Base-by-base conservation (phyloP, 768 basidiomycete species). In the Auricularia sp. region DNA sequence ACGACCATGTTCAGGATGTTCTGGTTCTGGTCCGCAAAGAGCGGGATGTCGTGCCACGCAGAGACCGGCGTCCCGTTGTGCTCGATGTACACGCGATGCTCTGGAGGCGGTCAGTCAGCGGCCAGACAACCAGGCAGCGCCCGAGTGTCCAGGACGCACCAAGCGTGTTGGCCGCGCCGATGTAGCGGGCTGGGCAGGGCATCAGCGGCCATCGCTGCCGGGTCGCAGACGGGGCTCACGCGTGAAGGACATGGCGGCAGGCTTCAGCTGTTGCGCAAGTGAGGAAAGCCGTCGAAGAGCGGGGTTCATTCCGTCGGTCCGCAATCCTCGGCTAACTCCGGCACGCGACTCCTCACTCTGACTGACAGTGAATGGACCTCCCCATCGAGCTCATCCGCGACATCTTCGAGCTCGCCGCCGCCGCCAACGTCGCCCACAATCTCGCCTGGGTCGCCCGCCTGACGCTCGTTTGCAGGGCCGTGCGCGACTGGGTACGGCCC, bases 1-100 rank as follows among this genome's bases (percentile, higher is more conserved):
- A 97, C 94, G 77, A 97, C 81, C 93, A 98, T 98, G 89, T 98
- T 98, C 80, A 97, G 83, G 81, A 98, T 89, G 73, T 92, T 92
- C 77, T 90, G 90, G 80, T 81, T 88, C 81, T 88, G 92, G 79
- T 99, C 94, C 64, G 94, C 94, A 76, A 97, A 98, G 73, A 98
- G 94, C 11, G 96, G 94, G 75, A 99, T 90, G 79, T 99, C 97
- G 74, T 98, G 97, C 85, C 88, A 94, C 66, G 89, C 81, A 11
- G 92, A 93, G 64, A 92, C 78, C 75, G 91, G 89, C 63, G 84
- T 82, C 70, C 89, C 89, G 71, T 90, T 88, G 73, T 92, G 89
- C 77, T 98, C 95, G 78, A 94, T 86, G 84, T 78, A 99, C 66
- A 96, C 89, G 69, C 96, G 90, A 80, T 98, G 93, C 71, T 98